Evolutionary conservation across 768 basidiomycete species (phyloP).

Genomic region (Macrocybe gigantea): DNA sequence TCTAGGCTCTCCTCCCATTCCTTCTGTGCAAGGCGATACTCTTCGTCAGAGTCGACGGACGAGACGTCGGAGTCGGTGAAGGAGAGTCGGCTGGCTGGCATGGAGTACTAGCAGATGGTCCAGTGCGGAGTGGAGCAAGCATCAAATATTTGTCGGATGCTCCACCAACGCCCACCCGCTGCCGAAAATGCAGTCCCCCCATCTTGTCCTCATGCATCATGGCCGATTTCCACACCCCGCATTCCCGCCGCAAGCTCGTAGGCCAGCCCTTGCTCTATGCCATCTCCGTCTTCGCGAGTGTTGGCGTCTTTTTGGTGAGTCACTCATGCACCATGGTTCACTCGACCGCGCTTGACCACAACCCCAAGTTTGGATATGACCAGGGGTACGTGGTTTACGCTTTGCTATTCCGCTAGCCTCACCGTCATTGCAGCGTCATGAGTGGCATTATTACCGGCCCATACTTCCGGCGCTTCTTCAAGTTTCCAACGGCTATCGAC

Average conservation of each 20-base stretch:
- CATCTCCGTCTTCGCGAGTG: conserved; percentile 74
- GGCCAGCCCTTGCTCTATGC: conserved; percentile 75
- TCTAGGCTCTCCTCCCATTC: conserved; percentile 92
- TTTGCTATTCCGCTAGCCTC: conserved; percentile 1
- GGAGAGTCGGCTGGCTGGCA: conserved; percentile 36
- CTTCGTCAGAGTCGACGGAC: conserved; percentile 63
- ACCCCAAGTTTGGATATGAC: conserved; percentile 72
- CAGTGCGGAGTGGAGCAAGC: neutral
- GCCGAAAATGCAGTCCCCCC: conserved; percentile 1
- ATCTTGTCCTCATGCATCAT: conserved; percentile 25
- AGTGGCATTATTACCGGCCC: conserved; percentile 88
- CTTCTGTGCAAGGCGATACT: conserved; percentile 71
- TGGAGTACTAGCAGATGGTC: neutral
- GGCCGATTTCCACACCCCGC: conserved; percentile 27
- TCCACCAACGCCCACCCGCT: neutral
- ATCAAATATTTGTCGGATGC: conserved; percentile 1
- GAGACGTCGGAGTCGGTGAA: conserved; percentile 36
- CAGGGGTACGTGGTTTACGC: conserved; percentile 53
- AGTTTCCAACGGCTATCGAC: conserved; percentile 65
- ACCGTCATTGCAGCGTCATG: conserved; percentile 58
- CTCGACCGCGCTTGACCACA: conserved; percentile 4
- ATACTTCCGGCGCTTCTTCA: conserved; percentile 77
- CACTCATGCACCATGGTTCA: neutral
- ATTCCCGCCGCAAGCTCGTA: conserved; percentile 50
- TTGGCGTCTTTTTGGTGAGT: conserved; percentile 81